A percentile compares a stretch with the other conserved stretches of the same genome.
Conservation (phyloP, 352 stramenopile species). For the Globisporangium mamillatum region DNA sequence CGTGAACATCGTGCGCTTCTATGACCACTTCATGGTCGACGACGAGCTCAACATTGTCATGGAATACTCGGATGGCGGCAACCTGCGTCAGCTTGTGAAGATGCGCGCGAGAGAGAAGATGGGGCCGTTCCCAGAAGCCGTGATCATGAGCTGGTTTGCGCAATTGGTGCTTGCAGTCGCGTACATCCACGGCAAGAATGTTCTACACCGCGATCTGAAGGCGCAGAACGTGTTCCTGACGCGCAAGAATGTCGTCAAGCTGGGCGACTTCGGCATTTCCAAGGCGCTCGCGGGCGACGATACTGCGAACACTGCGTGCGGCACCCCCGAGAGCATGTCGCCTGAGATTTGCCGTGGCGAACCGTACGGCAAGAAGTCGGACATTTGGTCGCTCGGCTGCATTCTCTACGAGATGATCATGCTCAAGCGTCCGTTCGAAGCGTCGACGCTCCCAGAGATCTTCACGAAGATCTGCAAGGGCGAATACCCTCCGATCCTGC, state of each 20-base stretch:
- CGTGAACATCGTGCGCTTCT: conserved; percentile 89
- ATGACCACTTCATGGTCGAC: conserved; percentile 85
- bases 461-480: conserved; percentile 89
- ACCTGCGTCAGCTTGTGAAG: conserved; percentile 82
- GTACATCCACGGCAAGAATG: conserved; percentile 89
- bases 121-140: conserved; percentile 75
- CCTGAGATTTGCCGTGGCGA: conserved; percentile 87
- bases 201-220: conserved; percentile 86
- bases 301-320: conserved; percentile 78
- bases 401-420: conserved; percentile 91
- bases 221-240: conserved; percentile 88
- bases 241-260: conserved; percentile 84
- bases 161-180: conserved; percentile 81
- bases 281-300: conserved; percentile 80
- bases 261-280: conserved; percentile 88
- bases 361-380: conserved; percentile 87
- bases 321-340: conserved; percentile 87
- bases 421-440: conserved; percentile 82
- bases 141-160: conserved; percentile 88
- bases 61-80: conserved; percentile 84
- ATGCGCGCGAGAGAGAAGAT: conserved; percentile 75
- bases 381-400: conserved; percentile 89
- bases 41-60: conserved; percentile 90
- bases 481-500: conserved; percentile 75
- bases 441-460: conserved; percentile 75